A percentile compares a stretch with the other conserved stretches of the same genome.
Evolutionary conservation across 1,139 yeast species (phyloP).

Genomic region (Lodderomyces orthopsilosis): DNA sequence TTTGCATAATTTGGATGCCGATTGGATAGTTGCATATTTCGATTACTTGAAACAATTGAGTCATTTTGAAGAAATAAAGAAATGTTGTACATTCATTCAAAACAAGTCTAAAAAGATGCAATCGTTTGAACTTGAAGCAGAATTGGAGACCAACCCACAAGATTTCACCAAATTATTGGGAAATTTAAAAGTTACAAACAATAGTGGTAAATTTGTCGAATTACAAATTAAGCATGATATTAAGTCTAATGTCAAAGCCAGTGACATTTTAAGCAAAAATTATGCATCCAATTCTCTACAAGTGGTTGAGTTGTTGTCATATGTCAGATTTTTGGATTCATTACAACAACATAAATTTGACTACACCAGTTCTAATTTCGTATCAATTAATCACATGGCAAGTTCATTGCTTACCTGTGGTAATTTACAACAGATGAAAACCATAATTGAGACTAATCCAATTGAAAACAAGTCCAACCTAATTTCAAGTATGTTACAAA

Average conservation of each 20-base stretch:
- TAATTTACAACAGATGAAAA: slow-evolving; percentile 18
- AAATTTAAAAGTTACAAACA: background rate
- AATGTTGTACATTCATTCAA: background rate
- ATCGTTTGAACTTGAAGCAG: slow-evolving; percentile 10
- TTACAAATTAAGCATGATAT: slow-evolving; percentile 25
- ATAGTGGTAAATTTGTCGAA: slow-evolving; percentile 14
- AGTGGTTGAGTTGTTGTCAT: slow-evolving; percentile 19
- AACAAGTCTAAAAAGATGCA: background rate
- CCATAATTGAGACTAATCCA: slow-evolving; percentile 12
- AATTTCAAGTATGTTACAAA: slow-evolving; percentile 6
- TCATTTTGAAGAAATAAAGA: background rate
- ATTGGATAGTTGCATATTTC: slow-evolving; percentile 23
- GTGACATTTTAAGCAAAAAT: slow-evolving; percentile 17
- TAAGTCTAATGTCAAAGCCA: slow-evolving; percentile 8
- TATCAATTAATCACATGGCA: slow-evolving; percentile 12
- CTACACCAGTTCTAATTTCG: slow-evolving; percentile 4
- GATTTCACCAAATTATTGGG: background rate
- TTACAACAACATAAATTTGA: slow-evolving; percentile 10
- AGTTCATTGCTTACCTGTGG: slow-evolving; percentile 10
- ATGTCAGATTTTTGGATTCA: slow-evolving; percentile 22
- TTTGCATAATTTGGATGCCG: slow-evolving; percentile 11
- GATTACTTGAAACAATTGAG: slow-evolving; percentile 14
- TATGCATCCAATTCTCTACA: slow-evolving; percentile 2
- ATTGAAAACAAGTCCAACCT: slow-evolving; percentile 9
- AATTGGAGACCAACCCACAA: slow-evolving; percentile 7